Evolutionary conservation across 106 monocot genomes (phyloP).

Genomic region (Platanthera guangdongensis): DNA sequence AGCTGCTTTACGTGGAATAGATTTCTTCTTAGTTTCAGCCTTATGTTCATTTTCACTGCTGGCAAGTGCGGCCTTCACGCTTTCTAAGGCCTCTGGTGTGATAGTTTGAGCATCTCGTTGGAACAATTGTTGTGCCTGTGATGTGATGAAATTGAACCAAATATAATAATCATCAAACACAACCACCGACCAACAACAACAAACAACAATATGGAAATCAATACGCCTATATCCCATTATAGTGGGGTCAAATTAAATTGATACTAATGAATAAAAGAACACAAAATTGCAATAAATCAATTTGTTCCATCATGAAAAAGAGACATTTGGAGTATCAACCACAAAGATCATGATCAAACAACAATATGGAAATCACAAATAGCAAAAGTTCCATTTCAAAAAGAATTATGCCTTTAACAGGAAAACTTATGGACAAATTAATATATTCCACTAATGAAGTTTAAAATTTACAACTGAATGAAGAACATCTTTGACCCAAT

Average conservation of each 20-base stretch:
- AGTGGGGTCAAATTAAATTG: not conserved
- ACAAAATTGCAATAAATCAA: not conserved
- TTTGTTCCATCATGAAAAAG: not conserved
- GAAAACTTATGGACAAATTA: too few species aligned
- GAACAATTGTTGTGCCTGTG: constrained; percentile 84
- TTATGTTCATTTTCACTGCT: constrained; percentile 79
- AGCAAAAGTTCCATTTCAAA: not conserved
- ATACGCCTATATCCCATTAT: too few species aligned
- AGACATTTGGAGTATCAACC: not conserved
- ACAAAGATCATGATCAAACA: not conserved
- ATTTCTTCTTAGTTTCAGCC: constrained; percentile 66
- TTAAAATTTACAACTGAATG: too few species aligned
- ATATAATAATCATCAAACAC: too few species aligned
- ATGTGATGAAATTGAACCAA: not conserved
- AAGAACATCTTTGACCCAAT: too few species aligned
- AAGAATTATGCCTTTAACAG: not conserved
- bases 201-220: too few species aligned
- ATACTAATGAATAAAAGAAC: not conserved
- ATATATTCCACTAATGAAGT: too few species aligned
- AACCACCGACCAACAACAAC: not conserved
- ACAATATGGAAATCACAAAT: not conserved
- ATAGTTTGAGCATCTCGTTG: constrained; percentile 91
- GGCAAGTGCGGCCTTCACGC: constrained; percentile 89
- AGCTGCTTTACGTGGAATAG: constrained; percentile 86
- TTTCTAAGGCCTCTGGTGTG: constrained; percentile 82